Conservation (phyloP, 2,329 filamentous ascomycete genomes). For the Stemphylium beticola region DNA sequence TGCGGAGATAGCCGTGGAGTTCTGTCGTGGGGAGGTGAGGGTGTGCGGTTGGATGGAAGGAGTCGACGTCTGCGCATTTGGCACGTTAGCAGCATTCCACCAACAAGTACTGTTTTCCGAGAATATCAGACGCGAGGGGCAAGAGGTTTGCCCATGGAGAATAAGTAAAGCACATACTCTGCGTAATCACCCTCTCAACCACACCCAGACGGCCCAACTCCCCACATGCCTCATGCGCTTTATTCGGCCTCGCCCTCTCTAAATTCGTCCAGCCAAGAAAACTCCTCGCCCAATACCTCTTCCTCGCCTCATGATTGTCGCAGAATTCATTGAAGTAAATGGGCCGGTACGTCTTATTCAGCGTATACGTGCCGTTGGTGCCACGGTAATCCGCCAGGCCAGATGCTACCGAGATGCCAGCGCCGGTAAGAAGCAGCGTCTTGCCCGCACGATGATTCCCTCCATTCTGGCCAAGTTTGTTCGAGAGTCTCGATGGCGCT, state of each 20-base stretch:
- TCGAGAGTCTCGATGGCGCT: constrained; percentile 10
- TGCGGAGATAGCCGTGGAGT: constrained; percentile 87
- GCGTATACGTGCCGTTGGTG: constrained; percentile 85
- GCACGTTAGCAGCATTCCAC: constrained; percentile 5
- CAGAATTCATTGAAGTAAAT: constrained; percentile 95
- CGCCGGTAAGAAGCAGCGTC: constrained; percentile 75
- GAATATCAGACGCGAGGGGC: not conserved
- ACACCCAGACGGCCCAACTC: constrained; percentile 75
- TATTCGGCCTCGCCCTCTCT: constrained; percentile 78
- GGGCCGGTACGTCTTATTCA: constrained; percentile 88
- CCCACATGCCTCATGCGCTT: constrained; percentile 76
- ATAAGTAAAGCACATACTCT: constrained; percentile 59
- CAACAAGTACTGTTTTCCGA: not conserved
- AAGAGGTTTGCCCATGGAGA: not conserved
- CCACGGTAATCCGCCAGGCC: constrained; percentile 94
- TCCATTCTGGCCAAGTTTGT: constrained; percentile 24
- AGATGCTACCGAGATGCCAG: constrained; percentile 90
- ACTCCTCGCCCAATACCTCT: constrained; percentile 94
- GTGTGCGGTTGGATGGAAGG: constrained; percentile 82
- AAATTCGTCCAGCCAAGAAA: constrained; percentile 92
- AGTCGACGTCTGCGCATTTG: constrained; percentile 73
- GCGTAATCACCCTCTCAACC: constrained; percentile 80
- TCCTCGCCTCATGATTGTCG: constrained; percentile 78
- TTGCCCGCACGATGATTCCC: constrained; percentile 64
- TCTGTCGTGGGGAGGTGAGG: constrained; percentile 77